phyloP scores from a whole-genome alignment of 2,329 filamentous ascomycete species.

The Acephala macrosclerotiorum region DNA sequence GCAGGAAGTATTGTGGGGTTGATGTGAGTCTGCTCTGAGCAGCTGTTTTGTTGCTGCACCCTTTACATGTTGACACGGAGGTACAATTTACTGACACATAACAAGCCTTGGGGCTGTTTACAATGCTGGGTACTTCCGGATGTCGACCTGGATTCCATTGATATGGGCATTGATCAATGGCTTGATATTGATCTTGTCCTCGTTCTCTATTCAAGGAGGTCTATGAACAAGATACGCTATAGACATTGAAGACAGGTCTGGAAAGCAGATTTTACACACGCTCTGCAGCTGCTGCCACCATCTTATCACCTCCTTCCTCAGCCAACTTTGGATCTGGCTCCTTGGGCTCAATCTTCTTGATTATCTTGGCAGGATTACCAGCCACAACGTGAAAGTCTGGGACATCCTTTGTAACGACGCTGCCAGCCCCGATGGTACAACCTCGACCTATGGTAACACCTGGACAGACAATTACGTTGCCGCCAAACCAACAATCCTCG shows the following conservation, averaged over 20 bases:
- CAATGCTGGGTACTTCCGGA: constrained; percentile 71
- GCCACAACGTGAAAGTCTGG: constrained; percentile 67
- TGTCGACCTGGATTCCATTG: constrained; percentile 79
- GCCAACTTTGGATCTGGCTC: constrained; percentile 36
- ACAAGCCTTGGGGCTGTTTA: constrained; percentile 67
- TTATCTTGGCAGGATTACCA: constrained; percentile 71
- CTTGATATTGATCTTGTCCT: constrained; percentile 71
- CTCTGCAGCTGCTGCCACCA: constrained; percentile 18
- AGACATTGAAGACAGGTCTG: background rate
- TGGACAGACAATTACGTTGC: constrained; percentile 73
- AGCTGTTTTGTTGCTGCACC: background rate
- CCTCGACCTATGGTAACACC: constrained; percentile 82
- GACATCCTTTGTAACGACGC: constrained; percentile 83
- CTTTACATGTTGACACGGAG: too few relatives aligned
- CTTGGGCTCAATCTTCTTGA: constrained; percentile 52
- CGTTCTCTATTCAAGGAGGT: constrained; percentile 75
- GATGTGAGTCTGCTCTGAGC: constrained; percentile 55
- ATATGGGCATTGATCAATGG: constrained; percentile 74
- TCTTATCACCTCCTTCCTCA: constrained; percentile 13
- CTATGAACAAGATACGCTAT: constrained; percentile 53
- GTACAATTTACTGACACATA: background rate
- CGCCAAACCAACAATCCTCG: constrained; percentile 83
- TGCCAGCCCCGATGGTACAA: constrained; percentile 78
- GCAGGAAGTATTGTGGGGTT: constrained; percentile 73
- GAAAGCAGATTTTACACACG: constrained; percentile 7